phyloP scores from a whole-genome alignment of 2,329 filamentous ascomycete species.

The Microdochium trichocladiopsis region DNA sequence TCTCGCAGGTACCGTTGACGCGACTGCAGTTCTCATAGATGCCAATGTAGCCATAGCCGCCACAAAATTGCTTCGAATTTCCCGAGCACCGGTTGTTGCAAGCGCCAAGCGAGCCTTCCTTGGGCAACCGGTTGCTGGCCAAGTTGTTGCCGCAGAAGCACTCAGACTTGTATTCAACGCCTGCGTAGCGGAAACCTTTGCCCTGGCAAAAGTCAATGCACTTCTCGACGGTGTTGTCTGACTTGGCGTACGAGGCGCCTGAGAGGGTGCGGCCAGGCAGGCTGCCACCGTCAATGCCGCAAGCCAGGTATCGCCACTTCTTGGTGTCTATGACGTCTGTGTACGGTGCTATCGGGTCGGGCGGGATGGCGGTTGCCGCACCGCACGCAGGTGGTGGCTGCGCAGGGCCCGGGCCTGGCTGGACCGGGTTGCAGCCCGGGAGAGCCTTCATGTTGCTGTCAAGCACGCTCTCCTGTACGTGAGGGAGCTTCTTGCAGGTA shows the following conservation, averaged over 20 bases:
- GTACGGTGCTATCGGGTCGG: conserved; percentile 26
- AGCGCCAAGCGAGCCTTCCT: conserved; percentile 31
- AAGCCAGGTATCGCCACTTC: conserved; percentile 45
- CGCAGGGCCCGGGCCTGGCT: conserved; percentile 23
- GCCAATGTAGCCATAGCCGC: conserved; percentile 23
- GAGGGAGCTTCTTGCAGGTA: conserved; percentile 36
- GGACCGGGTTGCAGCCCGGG: conserved; percentile 48
- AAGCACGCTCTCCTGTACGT: conserved; percentile 30
- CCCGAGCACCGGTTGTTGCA: conserved; percentile 32
- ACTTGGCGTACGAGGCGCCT: conserved; percentile 7
- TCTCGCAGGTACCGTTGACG: background rate
- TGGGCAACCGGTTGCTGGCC: conserved; percentile 21
- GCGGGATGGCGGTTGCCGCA: conserved; percentile 27
- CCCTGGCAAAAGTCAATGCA: conserved; percentile 11
- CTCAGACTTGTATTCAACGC: conserved; percentile 15
- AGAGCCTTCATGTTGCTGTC: conserved; percentile 34
- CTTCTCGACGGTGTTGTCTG: conserved; percentile 17
- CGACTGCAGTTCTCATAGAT: conserved; percentile 26
- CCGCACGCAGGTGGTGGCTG: conserved; percentile 17
- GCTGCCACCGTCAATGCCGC: conserved; percentile 27
- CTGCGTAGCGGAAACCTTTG: conserved; percentile 11
- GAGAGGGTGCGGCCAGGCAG: conserved; percentile 15
- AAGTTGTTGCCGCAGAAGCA: conserved; percentile 20
- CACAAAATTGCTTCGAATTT: conserved; percentile 25
- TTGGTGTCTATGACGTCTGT: conserved; percentile 34